phyloP scores from a whole-genome alignment of 2,329 filamentous ascomycete genomes.

The Pseudocercospora pini-densiflorae region DNA sequence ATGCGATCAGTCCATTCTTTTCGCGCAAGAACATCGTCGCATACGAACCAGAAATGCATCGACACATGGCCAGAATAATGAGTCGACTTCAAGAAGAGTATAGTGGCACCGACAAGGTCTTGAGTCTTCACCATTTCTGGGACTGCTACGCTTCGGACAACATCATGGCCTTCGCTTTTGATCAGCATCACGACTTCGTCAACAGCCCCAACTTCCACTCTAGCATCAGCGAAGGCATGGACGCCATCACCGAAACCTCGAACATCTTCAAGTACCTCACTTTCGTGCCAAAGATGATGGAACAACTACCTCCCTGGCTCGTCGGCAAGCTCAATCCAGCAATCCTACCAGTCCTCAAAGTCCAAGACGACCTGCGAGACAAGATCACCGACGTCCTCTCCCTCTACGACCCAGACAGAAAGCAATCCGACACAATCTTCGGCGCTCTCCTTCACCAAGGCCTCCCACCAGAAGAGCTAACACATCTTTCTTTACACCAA shows the following conservation, averaged over 20 bases:
- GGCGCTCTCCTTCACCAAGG: slow-evolving; percentile 16
- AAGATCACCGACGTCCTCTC: slow-evolving; percentile 6
- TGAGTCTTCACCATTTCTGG: slow-evolving; percentile 16
- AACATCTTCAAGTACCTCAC: slow-evolving; percentile 14
- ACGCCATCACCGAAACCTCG: slow-evolving; percentile 6
- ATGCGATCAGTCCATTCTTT: not conserved
- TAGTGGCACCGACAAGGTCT: slow-evolving; percentile 1
- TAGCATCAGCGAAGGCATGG: slow-evolving; percentile 11
- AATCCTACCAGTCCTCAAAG: slow-evolving; percentile 10
- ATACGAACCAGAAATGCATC: not conserved
- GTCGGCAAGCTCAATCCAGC: slow-evolving; percentile 9
- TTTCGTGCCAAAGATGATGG: slow-evolving; percentile 3
- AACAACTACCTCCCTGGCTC: not conserved
- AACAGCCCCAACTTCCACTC: slow-evolving; percentile 13
- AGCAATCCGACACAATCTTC: slow-evolving; percentile 17
- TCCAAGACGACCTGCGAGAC: not conserved
- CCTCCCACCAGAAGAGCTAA: slow-evolving; percentile 37
- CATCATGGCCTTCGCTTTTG: slow-evolving; percentile 16
- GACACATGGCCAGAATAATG: not conserved
- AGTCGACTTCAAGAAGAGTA: slow-evolving; percentile 13
- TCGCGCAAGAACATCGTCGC: slow-evolving; percentile 3
- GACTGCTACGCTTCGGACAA: slow-evolving; percentile 22
- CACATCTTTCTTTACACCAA: slow-evolving; percentile 43
- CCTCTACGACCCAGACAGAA: not conserved
- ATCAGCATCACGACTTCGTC: slow-evolving; percentile 14